Conservation (phyloP, 2,329 filamentous ascomycete genomes). For the Colletotrichum sp. region DNA sequence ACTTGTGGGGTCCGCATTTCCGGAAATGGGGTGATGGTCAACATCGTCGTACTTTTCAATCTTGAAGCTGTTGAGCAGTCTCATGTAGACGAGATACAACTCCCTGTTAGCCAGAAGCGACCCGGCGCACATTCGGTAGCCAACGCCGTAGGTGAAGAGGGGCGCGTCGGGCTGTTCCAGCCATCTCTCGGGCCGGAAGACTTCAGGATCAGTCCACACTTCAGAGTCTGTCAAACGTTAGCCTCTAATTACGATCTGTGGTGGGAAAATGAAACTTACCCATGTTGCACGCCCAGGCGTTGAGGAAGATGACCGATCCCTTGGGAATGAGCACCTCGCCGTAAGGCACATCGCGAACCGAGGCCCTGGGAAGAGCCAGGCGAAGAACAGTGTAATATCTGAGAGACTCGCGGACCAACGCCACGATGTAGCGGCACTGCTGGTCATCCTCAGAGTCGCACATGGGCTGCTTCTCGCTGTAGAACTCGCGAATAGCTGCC, state of each 20-base stretch:
- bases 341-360: conserved; percentile 64
- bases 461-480: conserved; percentile 56
- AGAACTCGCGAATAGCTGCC: conserved; percentile 60
- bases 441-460: conserved; percentile 68
- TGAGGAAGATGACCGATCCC: conserved; percentile 69
- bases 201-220: conserved; percentile 63
- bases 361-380: conserved; percentile 65
- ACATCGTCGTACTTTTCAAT: conserved; percentile 59
- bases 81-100: conserved; percentile 68
- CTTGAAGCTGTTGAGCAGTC: conserved; percentile 66
- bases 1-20: conserved; percentile 66
- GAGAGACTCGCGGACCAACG: conserved; percentile 66
- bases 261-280: conserved; percentile 42
- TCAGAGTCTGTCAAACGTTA: conserved; percentile 42
- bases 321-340: conserved; percentile 63
- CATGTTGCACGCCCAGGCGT: conserved; percentile 74
- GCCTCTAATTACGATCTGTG: not conserved
- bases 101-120: conserved; percentile 68
- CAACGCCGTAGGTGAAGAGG: conserved; percentile 69
- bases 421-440: conserved; percentile 67
- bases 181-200: conserved; percentile 57
- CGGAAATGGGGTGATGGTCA: conserved; percentile 63
- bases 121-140: conserved; percentile 72
- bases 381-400: conserved; percentile 68
- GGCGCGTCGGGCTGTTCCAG: conserved; percentile 67